These are phyloP conservation scores for Chaetomium strumarium DNA, from an alignment of 2,329 filamentous ascomycete genomes.

Conservation along the genomic window DNA sequence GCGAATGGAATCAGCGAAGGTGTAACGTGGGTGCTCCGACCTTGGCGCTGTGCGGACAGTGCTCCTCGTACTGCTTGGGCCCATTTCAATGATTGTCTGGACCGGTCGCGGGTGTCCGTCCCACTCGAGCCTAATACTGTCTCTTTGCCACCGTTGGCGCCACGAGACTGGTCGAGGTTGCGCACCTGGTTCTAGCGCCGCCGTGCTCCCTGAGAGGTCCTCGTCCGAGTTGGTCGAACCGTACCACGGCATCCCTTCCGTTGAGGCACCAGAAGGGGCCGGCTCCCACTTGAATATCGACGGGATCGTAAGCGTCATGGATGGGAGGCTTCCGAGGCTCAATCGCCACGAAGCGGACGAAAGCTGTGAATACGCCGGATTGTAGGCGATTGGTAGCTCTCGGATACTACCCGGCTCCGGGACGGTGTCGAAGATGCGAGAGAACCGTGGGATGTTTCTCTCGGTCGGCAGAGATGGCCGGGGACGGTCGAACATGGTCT, in stretches of 20 bases:
- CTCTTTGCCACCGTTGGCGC: no score
- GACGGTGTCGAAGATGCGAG: background rate
- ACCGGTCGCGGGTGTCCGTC: no score
- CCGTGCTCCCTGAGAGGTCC: no score
- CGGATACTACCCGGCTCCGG: background rate
- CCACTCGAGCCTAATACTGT: no score
- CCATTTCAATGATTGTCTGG: no score
- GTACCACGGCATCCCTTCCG: constrained; percentile 17
- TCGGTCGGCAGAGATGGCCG: constrained; percentile 14
- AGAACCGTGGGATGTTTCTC: constrained; percentile 10
- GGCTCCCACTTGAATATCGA: constrained; percentile 17
- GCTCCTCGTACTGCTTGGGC: background rate
- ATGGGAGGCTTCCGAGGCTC: constrained; percentile 19
- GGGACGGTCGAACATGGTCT: constrained; percentile 29
- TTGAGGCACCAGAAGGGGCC: background rate
- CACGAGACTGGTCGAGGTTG: no score
- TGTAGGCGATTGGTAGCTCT: background rate
- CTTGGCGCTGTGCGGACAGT: background rate
- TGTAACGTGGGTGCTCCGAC: constrained; percentile 15
- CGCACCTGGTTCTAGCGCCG: no score
- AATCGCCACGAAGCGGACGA: constrained; percentile 8
- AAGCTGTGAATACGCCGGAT: no score
- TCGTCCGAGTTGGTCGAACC: background rate
- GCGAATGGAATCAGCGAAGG: constrained; percentile 26
- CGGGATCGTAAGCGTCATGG: constrained; percentile 20